phyloP scores from a whole-genome alignment of 1,284 basidiomycete species.

The Meira nashicola region DNA sequence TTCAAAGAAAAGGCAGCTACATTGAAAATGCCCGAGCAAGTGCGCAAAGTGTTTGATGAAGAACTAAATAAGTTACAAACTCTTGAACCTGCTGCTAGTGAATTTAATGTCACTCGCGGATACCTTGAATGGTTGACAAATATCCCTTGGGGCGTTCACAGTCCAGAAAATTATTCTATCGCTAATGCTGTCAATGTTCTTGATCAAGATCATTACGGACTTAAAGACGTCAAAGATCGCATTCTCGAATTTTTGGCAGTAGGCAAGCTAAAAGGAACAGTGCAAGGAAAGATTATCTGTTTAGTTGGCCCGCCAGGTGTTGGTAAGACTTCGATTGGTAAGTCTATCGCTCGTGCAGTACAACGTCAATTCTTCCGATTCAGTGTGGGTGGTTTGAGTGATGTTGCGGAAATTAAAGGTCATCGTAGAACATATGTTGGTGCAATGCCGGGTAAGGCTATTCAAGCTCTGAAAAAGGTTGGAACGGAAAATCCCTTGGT shows the following conservation, averaged over 20 bases:
- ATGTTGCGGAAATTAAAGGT: slow-evolving; percentile 98
- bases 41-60: slow-evolving; percentile 92
- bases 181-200: slow-evolving; percentile 76
- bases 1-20: slow-evolving; percentile 82
- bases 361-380: slow-evolving; percentile 89
- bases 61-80: slow-evolving; percentile 87
- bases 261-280: slow-evolving; percentile 88
- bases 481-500: slow-evolving; percentile 89
- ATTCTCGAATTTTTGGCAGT: slow-evolving; percentile 98
- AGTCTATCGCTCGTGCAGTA: slow-evolving; percentile 83
- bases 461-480: slow-evolving; percentile 92
- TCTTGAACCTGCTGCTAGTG: slow-evolving; percentile 80
- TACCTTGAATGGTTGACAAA: slow-evolving; percentile 60
- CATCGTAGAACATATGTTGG: slow-evolving; percentile 95
- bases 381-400: slow-evolving; percentile 91
- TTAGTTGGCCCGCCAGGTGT: slow-evolving; percentile 95
- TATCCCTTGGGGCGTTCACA: slow-evolving; percentile 95
- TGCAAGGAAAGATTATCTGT: slow-evolving; percentile 98
- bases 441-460: slow-evolving; percentile 86
- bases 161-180: slow-evolving; percentile 88
- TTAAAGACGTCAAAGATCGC: slow-evolving; percentile 89
- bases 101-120: slow-evolving; percentile 69
- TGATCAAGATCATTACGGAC: slow-evolving; percentile 93
- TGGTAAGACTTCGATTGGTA: slow-evolving; percentile 80
- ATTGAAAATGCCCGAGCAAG: slow-evolving; percentile 87